Conservation (phyloP, 352 stramenopile species). For the Phytopythium aichiense region DNA sequence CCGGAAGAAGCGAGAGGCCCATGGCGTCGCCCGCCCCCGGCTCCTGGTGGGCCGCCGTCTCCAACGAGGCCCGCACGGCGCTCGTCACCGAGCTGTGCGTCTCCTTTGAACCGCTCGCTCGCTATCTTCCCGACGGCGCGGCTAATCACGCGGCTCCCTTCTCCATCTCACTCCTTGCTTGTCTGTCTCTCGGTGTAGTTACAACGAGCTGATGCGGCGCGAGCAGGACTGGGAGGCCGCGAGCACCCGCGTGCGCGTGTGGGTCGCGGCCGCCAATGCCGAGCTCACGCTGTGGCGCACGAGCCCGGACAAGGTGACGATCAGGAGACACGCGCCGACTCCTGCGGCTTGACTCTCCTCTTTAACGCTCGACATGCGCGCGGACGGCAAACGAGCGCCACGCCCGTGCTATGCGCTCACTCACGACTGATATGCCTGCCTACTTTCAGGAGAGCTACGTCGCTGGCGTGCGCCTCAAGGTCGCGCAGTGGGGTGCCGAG, state of each 20-base stretch:
- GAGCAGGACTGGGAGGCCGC: background rate
- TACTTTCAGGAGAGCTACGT: background rate
- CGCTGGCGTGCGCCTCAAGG: slow-evolving; percentile 3
- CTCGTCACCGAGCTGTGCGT: slow-evolving; percentile 8
- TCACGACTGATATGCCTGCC: background rate
- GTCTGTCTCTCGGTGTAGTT: background rate
- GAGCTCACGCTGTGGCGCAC: slow-evolving; percentile 6
- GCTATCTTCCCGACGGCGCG: too few species aligned
- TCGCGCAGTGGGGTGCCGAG: slow-evolving; percentile 1
- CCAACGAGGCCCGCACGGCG: slow-evolving; percentile 4
- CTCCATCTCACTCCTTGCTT: background rate
- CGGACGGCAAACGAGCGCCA: background rate
- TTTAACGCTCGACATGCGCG: background rate
- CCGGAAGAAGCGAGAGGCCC: background rate
- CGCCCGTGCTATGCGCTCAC: background rate
- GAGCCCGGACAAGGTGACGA: slow-evolving; percentile 3
- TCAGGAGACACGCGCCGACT: background rate
- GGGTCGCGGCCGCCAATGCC: slow-evolving; percentile 4
- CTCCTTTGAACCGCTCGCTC: background rate
- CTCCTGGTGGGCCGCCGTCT: slow-evolving; percentile 1
- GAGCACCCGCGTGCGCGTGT: background rate
- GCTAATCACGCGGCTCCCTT: background rate
- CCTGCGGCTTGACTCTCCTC: too few species aligned
- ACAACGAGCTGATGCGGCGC: background rate
- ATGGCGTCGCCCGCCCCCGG: background rate